These are phyloP conservation scores for Phialocephala sp. DNA, from an alignment of 2,329 filamentous ascomycete genomes.

Conservation along the genomic window DNA sequence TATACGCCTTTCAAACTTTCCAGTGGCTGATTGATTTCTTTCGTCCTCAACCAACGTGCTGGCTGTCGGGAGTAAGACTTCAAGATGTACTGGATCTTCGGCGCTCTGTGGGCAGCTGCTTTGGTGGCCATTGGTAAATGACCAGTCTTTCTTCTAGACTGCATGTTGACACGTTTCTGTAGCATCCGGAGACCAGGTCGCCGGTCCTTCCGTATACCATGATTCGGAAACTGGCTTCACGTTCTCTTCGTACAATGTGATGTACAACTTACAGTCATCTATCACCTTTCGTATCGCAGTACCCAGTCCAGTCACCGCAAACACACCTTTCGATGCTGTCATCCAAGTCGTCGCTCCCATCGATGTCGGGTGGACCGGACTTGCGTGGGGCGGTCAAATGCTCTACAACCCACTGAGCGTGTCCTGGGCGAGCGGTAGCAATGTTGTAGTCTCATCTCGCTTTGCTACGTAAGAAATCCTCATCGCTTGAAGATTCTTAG, in stretches of 20 bases:
- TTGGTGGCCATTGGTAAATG: slow-evolving; percentile 21
- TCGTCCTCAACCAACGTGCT: neutral
- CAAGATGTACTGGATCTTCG: slow-evolving; percentile 28
- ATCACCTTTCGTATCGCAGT: slow-evolving; percentile 26
- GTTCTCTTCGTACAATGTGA: slow-evolving; percentile 22
- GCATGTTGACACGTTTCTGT: neutral
- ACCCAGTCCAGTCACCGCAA: slow-evolving; percentile 17
- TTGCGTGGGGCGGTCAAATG: slow-evolving; percentile 30
- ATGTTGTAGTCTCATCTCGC: slow-evolving; percentile 19
- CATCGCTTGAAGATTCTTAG: neutral
- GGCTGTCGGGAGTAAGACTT: neutral
- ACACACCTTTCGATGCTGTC: slow-evolving; percentile 24
- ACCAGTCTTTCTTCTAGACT: neutral
- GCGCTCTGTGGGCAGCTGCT: slow-evolving; percentile 18
- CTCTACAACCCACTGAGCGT: slow-evolving; percentile 23
- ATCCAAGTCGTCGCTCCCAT: slow-evolving; percentile 27
- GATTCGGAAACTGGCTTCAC: slow-evolving; percentile 29
- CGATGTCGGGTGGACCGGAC: slow-evolving; percentile 26
- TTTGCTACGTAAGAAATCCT: slow-evolving; percentile 22
- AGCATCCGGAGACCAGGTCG: slow-evolving; percentile 14
- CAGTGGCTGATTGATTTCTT: slow-evolving; percentile 4
- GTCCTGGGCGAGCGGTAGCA: slow-evolving; percentile 24
- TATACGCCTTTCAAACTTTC: neutral
- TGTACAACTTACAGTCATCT: slow-evolving; percentile 16
- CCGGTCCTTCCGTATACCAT: slow-evolving; percentile 19